A percentile compares a stretch with the other conserved stretches of the same genome.
These are phyloP conservation scores for Phyllachora maydis DNA, from an alignment of 2,329 filamentous ascomycete species.

Conservation along the genomic window DNA sequence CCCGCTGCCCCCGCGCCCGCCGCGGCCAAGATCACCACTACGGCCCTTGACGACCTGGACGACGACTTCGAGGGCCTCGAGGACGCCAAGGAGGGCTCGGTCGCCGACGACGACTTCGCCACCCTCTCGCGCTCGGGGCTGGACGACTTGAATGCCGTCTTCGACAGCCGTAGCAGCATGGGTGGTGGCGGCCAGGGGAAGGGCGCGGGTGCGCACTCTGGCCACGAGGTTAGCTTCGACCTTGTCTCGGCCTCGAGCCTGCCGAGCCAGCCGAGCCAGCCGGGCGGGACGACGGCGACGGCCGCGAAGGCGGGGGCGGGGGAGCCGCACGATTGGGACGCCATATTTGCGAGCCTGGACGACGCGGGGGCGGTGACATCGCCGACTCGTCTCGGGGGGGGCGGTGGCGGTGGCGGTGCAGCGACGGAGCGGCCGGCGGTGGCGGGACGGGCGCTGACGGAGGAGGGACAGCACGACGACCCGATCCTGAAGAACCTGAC, in stretches of 20 bases:
- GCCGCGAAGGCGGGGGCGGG: conserved; percentile 6
- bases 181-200: too few species aligned
- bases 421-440: conserved; percentile 7
- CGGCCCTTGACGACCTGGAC: conserved; percentile 55
- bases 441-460: conserved; percentile 46
- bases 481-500: conserved; percentile 79
- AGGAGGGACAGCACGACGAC: conserved; percentile 68
- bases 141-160: conserved; percentile 65
- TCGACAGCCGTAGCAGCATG: conserved; percentile 36
- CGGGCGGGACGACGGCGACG: conserved; percentile 45
- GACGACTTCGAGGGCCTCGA: conserved; percentile 67
- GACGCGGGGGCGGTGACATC: conserved; percentile 10
- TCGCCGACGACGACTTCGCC: conserved; percentile 64
- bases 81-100: conserved; percentile 63
- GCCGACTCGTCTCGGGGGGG: not conserved
- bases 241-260: conserved; percentile 25
- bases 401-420: too few species aligned
- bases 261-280: conserved; percentile 15
- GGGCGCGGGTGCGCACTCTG: too few species aligned
- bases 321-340: conserved; percentile 73
- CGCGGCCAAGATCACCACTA: conserved; percentile 27
- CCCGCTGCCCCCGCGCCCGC: conserved; percentile 8
- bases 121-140: conserved; percentile 49
- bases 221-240: too few species aligned
- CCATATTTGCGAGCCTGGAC: conserved; percentile 71